These are phyloP conservation scores for Mortierella polycephala DNA, from an alignment of 371 early-diverging fungal genomes.

Conservation along the genomic window DNA sequence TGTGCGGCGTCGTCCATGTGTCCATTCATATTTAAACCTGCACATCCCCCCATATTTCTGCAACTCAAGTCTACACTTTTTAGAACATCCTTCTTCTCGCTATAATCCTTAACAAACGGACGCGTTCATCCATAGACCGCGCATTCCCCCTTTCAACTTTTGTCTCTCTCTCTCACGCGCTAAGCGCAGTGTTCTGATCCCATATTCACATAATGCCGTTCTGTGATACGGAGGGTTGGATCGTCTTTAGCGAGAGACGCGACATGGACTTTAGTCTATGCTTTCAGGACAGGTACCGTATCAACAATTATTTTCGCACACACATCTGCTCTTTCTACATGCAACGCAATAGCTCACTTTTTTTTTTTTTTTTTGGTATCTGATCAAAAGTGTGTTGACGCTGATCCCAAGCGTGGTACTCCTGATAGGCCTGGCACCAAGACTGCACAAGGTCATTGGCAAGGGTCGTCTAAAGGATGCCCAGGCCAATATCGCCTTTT, in stretches of 20 bases:
- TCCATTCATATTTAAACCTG: too few species aligned
- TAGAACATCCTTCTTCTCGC: too few species aligned
- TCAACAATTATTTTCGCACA: neutral
- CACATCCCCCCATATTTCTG: too few species aligned
- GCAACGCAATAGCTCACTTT: neutral
- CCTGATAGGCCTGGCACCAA: conserved; percentile 59
- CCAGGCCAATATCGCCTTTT: neutral
- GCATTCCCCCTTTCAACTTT: neutral
- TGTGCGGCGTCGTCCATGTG: too few species aligned
- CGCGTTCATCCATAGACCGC: neutral
- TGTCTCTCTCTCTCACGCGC: neutral
- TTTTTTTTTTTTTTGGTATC: neutral
- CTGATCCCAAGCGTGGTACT: conserved; percentile 59
- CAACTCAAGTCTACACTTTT: too few species aligned
- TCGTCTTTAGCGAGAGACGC: conserved; percentile 30
- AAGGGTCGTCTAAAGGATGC: conserved; percentile 36
- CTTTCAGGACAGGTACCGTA: conserved; percentile 71
- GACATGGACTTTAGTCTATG: conserved; percentile 74
- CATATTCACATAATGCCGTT: conserved; percentile 12
- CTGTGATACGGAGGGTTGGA: conserved; percentile 45
- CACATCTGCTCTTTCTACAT: neutral
- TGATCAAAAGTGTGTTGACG: conserved; percentile 37
- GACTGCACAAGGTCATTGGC: conserved; percentile 56
- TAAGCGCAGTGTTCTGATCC: neutral
- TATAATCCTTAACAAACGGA: too few species aligned